Evolutionary conservation across 2,329 filamentous ascomycete genomes (phyloP), one percentile per base, ranked within the genome.

Genomic region (Apiospora sp.): DNA sequence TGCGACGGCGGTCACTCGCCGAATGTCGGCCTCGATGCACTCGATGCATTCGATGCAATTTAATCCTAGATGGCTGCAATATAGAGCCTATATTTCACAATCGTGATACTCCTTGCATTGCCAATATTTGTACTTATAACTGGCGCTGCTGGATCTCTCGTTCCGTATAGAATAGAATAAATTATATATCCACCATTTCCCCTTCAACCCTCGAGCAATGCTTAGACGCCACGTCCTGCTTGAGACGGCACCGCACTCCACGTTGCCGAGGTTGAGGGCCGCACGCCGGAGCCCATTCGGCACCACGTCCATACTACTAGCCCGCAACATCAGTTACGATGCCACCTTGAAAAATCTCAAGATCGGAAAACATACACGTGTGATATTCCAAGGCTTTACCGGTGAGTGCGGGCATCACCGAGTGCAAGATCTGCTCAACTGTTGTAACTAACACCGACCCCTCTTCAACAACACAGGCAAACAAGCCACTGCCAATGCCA

Each of bases 401-500:
- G 83, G 83, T 81, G 73, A n/a, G 71, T 74, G 7, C 4, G 30
- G 16, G 30, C 41, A 51, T 41, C n/a, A 8, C 14, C 14, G 27
- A 22, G 24, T 24, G 19, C 22, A 19, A 10, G 3, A 22, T 12
- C 27, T 37, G 41, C 34, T 37, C 19, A 1, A 14, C 7, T 14
- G 37, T 24, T 30, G 10, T 64, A 10, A 13, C 49, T 51, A 24
- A 41, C 34, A n/a, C 58, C 27, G 4, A 10, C 6, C n/a, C 41
- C 75, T 22, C 3, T 3, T 22, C 1, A 22, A 34, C 1, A 22
- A 34, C 78, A 69, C 75, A 81, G 76, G 79, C 70, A 75, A 64
- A 74, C 72, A 75, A 69, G 92, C 93, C 14, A 95, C 93, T 1
- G 89, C 89, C 76, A 95, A 96, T 82, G 93, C 93, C 44, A 89